Conservation (phyloP, 495 filamentous ascomycete genomes). For the Podospora anserina region DNA sequence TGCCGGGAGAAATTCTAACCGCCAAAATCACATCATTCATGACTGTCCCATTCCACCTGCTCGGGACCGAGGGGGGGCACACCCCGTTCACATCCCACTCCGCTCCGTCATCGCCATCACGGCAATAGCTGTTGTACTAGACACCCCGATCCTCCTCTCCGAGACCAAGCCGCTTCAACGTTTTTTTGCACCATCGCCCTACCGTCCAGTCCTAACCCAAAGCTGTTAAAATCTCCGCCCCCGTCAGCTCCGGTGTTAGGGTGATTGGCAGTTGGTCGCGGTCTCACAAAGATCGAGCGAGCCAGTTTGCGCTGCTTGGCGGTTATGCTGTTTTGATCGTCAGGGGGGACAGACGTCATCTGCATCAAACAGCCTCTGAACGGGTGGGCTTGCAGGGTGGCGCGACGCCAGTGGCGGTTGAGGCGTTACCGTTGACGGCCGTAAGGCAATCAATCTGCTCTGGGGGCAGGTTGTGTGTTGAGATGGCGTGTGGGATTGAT, state of each 20-base stretch:
- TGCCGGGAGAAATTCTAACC: neutral
- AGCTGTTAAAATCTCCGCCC: neutral
- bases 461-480: neutral
- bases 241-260: neutral
- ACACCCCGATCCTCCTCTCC: neutral
- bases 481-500: neutral
- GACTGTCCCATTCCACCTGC: neutral
- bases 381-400: neutral
- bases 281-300: neutral
- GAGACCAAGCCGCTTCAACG: neutral
- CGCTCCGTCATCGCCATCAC: neutral
- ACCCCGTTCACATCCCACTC: neutral
- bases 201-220: neutral
- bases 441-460: neutral
- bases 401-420: neutral
- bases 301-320: neutral
- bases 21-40: neutral
- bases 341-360: neutral
- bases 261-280: neutral
- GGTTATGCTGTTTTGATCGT: neutral
- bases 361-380: neutral
- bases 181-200: neutral
- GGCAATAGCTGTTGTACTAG: neutral
- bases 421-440: neutral
- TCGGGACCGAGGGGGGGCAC: neutral